Base-by-base conservation (phyloP, 768 basidiomycete genomes). In the Mrakia hoshinonis region DNA sequence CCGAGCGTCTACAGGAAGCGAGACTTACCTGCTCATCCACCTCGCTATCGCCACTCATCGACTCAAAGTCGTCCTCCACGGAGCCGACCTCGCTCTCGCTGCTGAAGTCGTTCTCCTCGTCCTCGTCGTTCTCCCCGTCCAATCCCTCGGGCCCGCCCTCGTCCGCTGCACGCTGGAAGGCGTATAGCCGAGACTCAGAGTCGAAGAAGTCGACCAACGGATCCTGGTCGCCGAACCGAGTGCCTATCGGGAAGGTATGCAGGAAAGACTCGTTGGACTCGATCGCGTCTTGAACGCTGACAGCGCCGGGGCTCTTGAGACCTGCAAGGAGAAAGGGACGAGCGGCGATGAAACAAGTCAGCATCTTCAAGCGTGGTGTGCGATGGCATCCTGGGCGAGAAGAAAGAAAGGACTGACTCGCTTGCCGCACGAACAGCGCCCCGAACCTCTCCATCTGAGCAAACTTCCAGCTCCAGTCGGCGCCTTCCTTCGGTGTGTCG, bases 181-280 rank as follows among this genome's bases (percentile, higher is more conserved):
- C 9, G 24, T 48, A 64, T 11, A 64, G 62, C 4, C 12, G 24
- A 10, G 43, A 46, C 43, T 64, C 26, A 3, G 15, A 7, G 24
- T 64, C 62, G 62, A 64, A 48, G 24, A 43, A 64, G n/a, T 64
- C 62, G 43, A 48, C 46, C 20, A 64, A 39, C 24, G 62, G 62
- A n/a, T 46, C 39, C 24, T 64, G 62, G 39, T 64, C 62, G 24
- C 43, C 62, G 43, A 64, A 64, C 26, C 38, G 62, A 62, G 15
- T 7, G 7, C 4, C 24, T 4, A 64, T 48, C 4, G 62, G 46
- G 29, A 48, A 64, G 15, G 43, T 26, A 11, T 47, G 39, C 1
- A 64, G 11, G 43, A 64, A 48, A 5, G 20, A 12, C 29, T 15
- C 3, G 34, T 64, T 9, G 22, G 24, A 22, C 34, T 61, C 58